Conservation (phyloP, 2,329 filamentous ascomycete species). For the Diaporthe humulicola region DNA sequence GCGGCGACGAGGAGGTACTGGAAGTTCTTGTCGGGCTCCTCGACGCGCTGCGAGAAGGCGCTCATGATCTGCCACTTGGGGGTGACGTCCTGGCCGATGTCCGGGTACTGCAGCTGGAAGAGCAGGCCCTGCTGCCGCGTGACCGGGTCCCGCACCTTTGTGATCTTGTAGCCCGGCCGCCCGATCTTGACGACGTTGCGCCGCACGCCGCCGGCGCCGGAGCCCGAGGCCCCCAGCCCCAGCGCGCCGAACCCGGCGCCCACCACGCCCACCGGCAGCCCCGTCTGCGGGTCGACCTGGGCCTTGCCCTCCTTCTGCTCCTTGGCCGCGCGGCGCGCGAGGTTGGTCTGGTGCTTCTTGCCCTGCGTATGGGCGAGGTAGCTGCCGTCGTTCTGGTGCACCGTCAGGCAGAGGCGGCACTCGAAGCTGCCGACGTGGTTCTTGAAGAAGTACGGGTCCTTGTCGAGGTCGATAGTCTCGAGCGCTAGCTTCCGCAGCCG, state of each 20-base stretch:
- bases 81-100: constrained; percentile 80
- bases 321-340: constrained; percentile 93
- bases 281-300: constrained; percentile 76
- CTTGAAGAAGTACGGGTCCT: constrained; percentile 99
- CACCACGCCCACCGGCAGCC: constrained; percentile 80
- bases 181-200: constrained; percentile 95
- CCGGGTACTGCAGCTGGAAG: constrained; percentile 97
- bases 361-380: constrained; percentile 99
- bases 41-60: constrained; percentile 94
- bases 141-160: constrained; percentile 90
- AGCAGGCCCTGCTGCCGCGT: constrained; percentile 90
- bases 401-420: constrained; percentile 95
- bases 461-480: constrained; percentile 98
- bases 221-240: constrained; percentile 63
- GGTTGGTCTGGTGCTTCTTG: constrained; percentile 98
- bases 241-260: constrained; percentile 73
- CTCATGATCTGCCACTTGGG: constrained; percentile 97
- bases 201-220: constrained; percentile 70
- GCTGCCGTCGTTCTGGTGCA: constrained; percentile 98
- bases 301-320: constrained; percentile 90
- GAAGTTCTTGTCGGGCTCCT: constrained; percentile 93
- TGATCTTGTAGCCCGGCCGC: constrained; percentile 96
- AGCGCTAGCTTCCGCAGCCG: constrained; percentile 97
- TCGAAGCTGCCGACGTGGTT: constrained; percentile 99
- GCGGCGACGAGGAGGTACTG: constrained; percentile 96